These are phyloP conservation scores for Perilla frutescens DNA, from an alignment of 257 asterid species.

Conservation along the genomic window DNA sequence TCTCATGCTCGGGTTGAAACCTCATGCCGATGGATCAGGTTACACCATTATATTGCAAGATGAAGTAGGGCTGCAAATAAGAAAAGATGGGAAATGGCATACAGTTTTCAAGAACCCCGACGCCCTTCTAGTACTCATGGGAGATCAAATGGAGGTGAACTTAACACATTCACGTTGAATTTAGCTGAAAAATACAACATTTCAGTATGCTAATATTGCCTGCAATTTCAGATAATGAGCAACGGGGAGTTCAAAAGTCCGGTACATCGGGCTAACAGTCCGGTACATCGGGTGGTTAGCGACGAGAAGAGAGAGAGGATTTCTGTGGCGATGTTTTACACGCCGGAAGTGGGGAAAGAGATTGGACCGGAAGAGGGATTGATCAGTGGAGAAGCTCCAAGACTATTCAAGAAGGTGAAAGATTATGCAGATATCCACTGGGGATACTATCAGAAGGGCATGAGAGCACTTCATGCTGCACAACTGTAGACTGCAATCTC, in stretches of 20 bases:
- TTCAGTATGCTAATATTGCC: background rate
- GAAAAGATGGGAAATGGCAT: constrained; percentile 51
- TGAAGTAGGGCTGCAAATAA: constrained; percentile 53
- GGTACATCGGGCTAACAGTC: constrained; percentile 49
- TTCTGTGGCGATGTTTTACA: constrained; percentile 49
- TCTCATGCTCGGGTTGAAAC: constrained; percentile 55
- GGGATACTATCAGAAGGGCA: constrained; percentile 40
- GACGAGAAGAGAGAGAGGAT: constrained; percentile 47
- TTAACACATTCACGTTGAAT: background rate
- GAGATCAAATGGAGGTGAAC: constrained; percentile 61
- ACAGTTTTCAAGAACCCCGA: constrained; percentile 43
- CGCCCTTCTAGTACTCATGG: constrained; percentile 56
- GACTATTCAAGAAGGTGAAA: constrained; percentile 49
- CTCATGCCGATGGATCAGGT: constrained; percentile 63
- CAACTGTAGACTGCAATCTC: background rate
- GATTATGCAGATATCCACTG: constrained; percentile 56
- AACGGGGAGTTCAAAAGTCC: constrained; percentile 51
- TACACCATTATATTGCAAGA: constrained; percentile 54
- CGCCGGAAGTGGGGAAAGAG: constrained; percentile 57
- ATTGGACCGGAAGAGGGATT: constrained; percentile 61
- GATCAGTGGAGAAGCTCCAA: constrained; percentile 39
- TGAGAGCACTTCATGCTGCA: constrained; percentile 38
- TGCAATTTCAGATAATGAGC: constrained; percentile 50
- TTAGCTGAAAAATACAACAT: no score
- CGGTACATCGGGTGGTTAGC: constrained; percentile 51